Evolutionary conservation across 2,329 filamentous ascomycete genomes (phyloP).

Genomic region (Claviceps humidiphila): DNA sequence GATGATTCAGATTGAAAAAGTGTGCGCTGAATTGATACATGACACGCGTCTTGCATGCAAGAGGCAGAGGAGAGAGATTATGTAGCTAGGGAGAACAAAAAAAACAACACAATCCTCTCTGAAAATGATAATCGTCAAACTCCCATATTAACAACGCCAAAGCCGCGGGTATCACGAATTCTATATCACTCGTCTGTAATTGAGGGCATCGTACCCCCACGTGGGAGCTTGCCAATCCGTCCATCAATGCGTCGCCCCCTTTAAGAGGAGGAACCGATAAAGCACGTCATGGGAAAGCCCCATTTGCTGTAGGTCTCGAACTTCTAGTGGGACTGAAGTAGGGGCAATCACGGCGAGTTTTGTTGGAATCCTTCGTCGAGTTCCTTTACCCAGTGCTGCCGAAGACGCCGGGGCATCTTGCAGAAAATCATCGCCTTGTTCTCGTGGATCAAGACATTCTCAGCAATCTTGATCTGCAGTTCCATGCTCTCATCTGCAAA

Average conservation of each 20-base stretch:
- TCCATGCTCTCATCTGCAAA: conserved; percentile 44
- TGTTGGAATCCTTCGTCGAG: conserved; percentile 25
- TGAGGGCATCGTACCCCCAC: background rate
- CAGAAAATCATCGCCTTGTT: conserved; percentile 49
- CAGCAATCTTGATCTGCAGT: conserved; percentile 45
- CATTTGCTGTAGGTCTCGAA: background rate
- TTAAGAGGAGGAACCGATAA: background rate
- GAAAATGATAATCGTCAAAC: background rate
- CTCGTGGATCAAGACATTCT: conserved; percentile 44
- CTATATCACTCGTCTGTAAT: conserved; percentile 2
- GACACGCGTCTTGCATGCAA: too few relatives aligned
- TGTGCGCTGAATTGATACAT: too few relatives aligned
- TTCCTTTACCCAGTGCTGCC: conserved; percentile 43
- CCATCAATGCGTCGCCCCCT: background rate
- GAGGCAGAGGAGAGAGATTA: background rate
- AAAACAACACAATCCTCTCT: background rate
- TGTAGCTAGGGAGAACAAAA: background rate
- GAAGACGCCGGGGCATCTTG: conserved; percentile 41
- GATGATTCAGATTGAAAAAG: too few relatives aligned
- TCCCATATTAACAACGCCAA: conserved; percentile 9
- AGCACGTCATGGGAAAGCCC: background rate
- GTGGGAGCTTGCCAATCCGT: background rate
- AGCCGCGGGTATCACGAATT: conserved; percentile 13
- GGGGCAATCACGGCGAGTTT: background rate
- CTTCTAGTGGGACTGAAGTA: background rate